Evolutionary conservation across 2,329 filamentous ascomycete genomes (phyloP).

Genomic region (Penicillium sp.): DNA sequence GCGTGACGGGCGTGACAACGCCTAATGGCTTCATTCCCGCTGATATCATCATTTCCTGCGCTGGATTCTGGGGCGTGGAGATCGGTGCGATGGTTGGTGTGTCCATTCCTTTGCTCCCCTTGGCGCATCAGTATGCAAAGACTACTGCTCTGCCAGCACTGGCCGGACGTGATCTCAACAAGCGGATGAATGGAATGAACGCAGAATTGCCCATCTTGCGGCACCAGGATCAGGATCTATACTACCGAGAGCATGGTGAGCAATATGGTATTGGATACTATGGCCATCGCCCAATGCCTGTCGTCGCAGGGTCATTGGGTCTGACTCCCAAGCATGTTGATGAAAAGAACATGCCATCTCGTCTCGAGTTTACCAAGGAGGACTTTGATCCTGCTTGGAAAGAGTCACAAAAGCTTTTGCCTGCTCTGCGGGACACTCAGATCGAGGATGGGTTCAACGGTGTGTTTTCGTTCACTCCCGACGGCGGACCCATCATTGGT

Average conservation of each 20-base stretch:
- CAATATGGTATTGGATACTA: conserved; percentile 65
- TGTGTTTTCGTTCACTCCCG: conserved; percentile 66
- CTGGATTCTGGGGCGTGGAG: conserved; percentile 67
- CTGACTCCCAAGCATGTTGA: conserved; percentile 54
- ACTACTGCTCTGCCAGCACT: conserved; percentile 55
- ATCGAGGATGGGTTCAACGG: conserved; percentile 65
- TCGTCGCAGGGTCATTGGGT: conserved; percentile 57
- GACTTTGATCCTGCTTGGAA: conserved; percentile 64
- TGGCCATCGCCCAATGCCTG: conserved; percentile 62
- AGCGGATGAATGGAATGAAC: conserved; percentile 50
- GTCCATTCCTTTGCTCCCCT: conserved; percentile 58
- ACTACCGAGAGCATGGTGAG: conserved; percentile 65
- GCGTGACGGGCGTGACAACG: conserved; percentile 59
- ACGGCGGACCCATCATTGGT: conserved; percentile 62
- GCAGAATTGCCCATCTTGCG: conserved; percentile 60
- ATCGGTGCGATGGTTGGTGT: conserved; percentile 62
- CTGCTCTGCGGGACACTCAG: conserved; percentile 51
- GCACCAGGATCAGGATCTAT: conserved; percentile 64
- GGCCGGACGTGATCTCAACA: conserved; percentile 39
- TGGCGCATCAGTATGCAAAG: conserved; percentile 66
- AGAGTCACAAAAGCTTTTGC: conserved; percentile 55
- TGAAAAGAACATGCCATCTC: conserved; percentile 64
- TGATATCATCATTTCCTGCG: conserved; percentile 63
- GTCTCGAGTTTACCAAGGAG: conserved; percentile 58
- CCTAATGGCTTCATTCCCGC: conserved; percentile 52